These are phyloP conservation scores for Hirschioporus abietinus DNA, from an alignment of 768 basidiomycete species.

Conservation along the genomic window DNA sequence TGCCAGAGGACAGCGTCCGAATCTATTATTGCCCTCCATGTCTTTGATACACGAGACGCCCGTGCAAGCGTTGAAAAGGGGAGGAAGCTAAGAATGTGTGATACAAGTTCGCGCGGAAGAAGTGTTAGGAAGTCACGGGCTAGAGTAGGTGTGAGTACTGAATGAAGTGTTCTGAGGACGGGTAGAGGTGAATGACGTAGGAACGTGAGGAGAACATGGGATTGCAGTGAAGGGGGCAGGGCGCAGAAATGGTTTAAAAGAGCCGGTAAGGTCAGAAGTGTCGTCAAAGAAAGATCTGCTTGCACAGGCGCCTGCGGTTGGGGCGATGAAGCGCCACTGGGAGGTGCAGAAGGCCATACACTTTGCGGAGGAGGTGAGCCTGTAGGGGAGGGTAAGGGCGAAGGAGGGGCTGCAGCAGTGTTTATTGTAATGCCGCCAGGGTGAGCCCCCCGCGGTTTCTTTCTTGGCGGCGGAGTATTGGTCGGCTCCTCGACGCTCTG, in stretches of 20 bases:
- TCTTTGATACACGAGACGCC: constrained; percentile 81
- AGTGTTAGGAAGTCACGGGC: constrained; percentile 93
- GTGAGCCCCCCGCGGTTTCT: constrained; percentile 66
- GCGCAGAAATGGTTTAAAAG: constrained; percentile 76
- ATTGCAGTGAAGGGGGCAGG: constrained; percentile 80
- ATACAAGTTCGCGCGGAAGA: constrained; percentile 88
- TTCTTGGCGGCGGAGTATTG: constrained; percentile 55
- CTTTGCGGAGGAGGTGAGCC: constrained; percentile 74
- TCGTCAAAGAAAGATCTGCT: constrained; percentile 75
- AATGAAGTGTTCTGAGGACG: constrained; percentile 84
- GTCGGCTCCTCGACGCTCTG: constrained; percentile 66
- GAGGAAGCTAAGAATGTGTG: constrained; percentile 81
- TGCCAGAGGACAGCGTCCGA: constrained; percentile 88
- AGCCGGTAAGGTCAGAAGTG: constrained; percentile 80
- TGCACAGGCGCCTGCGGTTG: constrained; percentile 63
- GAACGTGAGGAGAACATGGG: constrained; percentile 89
- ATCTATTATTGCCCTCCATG: constrained; percentile 92
- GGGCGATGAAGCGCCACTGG: constrained; percentile 73
- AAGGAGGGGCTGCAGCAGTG: constrained; percentile 73
- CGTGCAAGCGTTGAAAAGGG: constrained; percentile 79
- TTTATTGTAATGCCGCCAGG: constrained; percentile 51
- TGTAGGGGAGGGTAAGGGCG: constrained; percentile 80
- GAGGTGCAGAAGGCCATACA: constrained; percentile 77
- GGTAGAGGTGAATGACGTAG: constrained; percentile 88
- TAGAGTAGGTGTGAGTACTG: constrained; percentile 83